These are phyloP conservation scores for Rhizopogon vesiculosus DNA, from an alignment of 768 basidiomycete species.

Conservation along the genomic window DNA sequence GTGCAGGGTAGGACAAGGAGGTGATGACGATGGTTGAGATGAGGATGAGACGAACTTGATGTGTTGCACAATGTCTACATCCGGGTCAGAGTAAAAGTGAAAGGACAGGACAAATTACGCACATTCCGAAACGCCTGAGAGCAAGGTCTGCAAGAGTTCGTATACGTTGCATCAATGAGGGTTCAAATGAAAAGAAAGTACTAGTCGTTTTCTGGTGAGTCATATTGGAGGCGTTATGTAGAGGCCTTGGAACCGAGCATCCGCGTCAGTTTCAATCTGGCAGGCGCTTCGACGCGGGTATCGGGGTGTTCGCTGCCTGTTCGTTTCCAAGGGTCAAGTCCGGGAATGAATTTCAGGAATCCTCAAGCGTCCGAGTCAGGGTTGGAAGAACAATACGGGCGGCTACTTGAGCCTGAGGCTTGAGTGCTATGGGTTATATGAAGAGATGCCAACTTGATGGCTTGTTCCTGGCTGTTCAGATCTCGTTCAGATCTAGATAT, in stretches of 20 bases:
- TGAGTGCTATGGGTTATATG: not conserved
- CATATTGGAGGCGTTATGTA: conserved; percentile 13
- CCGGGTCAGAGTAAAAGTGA: conserved; percentile 5
- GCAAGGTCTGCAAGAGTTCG: conserved; percentile 40
- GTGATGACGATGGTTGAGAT: conserved; percentile 86
- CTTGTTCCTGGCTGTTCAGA: not conserved
- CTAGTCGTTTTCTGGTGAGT: conserved; percentile 9
- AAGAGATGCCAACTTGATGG: not conserved
- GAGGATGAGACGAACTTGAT: conserved; percentile 86
- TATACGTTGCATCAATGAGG: conserved; percentile 26
- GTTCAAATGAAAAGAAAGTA: conserved; percentile 12
- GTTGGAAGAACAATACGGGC: too few relatives aligned
- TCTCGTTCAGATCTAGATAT: too few relatives aligned
- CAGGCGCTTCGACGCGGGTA: not conserved
- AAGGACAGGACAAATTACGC: conserved; percentile 28
- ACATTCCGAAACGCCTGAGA: conserved; percentile 79
- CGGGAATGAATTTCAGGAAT: too few relatives aligned
- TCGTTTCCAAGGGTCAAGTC: not conserved
- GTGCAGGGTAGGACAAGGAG: conserved; percentile 86
- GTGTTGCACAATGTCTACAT: conserved; percentile 73
- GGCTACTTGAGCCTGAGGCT: too few relatives aligned
- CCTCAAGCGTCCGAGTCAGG: too few relatives aligned
- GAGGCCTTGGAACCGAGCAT: not conserved
- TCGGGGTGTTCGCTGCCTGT: not conserved
- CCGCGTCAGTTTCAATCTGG: not conserved